These are phyloP conservation scores for Mortierella claussenii DNA, from an alignment of 192 early-diverging fungal genomes.

Conservation along the genomic window DNA sequence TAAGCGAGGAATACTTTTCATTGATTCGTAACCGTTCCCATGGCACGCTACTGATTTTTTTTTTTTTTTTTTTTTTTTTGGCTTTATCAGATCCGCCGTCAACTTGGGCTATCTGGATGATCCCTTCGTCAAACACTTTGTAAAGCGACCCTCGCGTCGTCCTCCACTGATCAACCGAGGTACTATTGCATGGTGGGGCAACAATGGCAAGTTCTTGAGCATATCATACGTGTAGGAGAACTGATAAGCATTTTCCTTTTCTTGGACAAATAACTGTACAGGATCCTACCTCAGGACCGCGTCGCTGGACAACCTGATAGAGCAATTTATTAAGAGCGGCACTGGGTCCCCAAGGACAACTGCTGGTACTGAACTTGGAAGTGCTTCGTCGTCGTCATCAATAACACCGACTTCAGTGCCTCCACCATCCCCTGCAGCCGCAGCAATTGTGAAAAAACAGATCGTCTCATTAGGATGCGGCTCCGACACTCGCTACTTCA, in stretches of 20 bases:
- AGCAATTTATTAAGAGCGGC: slow-evolving; percentile 65
- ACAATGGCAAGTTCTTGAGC: not conserved
- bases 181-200: too few relatives aligned
- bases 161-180: slow-evolving; percentile 96
- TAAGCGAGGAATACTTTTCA: slow-evolving; percentile 46
- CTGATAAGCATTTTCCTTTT: not conserved
- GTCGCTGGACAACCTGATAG: slow-evolving; percentile 73
- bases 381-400: not conserved
- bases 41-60: not conserved
- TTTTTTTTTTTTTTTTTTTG: not conserved
- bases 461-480: slow-evolving; percentile 92
- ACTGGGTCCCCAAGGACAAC: not conserved
- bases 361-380: not conserved
- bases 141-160: slow-evolving; percentile 74
- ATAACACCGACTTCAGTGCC: not conserved
- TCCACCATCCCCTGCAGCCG: not conserved
- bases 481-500: slow-evolving; percentile 92
- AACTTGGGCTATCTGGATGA: slow-evolving; percentile 85
- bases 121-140: slow-evolving; percentile 84
- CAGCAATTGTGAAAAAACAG: slow-evolving; percentile 64
- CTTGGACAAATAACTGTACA: slow-evolving; percentile 14
- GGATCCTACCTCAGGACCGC: slow-evolving; percentile 82
- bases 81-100: slow-evolving; percentile 75
- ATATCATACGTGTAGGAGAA: not conserved
- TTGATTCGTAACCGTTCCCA: not conserved